Evolutionary conservation across 306 rosid genomes (phyloP).

Genomic region (Urtica urens): DNA sequence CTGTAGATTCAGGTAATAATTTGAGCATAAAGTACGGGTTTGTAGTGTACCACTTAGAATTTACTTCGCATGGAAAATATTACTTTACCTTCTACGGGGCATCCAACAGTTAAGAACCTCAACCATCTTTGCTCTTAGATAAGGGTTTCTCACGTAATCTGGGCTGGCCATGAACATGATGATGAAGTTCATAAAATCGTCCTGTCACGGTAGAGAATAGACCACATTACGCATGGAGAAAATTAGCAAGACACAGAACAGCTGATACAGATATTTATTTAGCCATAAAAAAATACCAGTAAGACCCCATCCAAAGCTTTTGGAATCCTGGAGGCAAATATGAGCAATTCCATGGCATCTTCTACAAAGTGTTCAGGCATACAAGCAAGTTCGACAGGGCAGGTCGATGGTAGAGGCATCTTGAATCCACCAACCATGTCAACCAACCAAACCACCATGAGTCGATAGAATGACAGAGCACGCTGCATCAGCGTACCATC

Average conservation of each 20-base stretch:
- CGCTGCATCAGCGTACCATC: conserved; percentile 69
- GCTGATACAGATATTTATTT: no score
- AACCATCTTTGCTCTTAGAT: conserved; percentile 97
- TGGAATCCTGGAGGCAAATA: conserved; percentile 92
- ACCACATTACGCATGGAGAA: not conserved
- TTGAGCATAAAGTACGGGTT: not conserved
- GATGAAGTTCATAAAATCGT: conserved; percentile 92
- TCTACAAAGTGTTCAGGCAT: conserved; percentile 99
- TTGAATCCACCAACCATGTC: conserved; percentile 92
- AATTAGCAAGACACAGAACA: conserved; percentile 2
- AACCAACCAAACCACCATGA: conserved; percentile 90
- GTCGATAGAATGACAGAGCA: conserved; percentile 73
- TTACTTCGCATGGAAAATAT: conserved; percentile 12
- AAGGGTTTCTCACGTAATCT: conserved; percentile 74
- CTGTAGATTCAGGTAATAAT: conserved; percentile 34
- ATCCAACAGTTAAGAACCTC: conserved; percentile 97
- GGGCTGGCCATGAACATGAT: conserved; percentile 99
- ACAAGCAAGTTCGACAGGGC: conserved; percentile 78
- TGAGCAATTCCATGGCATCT: conserved; percentile 96
- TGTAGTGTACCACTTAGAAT: no score
- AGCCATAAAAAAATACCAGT: conserved; percentile 38
- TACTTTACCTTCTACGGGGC: conserved; percentile 78
- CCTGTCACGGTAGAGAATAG: conserved; percentile 41
- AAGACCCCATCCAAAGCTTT: conserved; percentile 87
- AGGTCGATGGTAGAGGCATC: conserved; percentile 79